Conservation (phyloP, 2,329 filamentous ascomycete species). For the Cladosporium sp. region DNA sequence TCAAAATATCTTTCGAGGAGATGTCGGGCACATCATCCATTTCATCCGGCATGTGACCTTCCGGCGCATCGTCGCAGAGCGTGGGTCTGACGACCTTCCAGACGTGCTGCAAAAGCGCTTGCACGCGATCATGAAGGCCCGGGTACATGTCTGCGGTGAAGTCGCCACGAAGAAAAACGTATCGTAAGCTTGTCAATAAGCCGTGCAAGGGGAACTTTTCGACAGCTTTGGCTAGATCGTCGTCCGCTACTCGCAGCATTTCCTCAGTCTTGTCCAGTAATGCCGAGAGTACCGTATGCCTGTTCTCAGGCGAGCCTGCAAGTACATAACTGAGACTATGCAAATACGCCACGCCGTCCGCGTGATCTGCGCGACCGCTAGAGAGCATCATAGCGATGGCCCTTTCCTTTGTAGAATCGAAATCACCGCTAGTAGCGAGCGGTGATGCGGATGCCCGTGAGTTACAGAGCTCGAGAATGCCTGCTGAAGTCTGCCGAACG, state of each 20-base stretch:
- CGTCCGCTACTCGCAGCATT: constrained; percentile 58
- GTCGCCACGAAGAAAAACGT: constrained; percentile 16
- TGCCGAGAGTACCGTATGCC: constrained; percentile 18
- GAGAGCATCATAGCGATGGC: constrained; percentile 53
- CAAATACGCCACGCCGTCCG: constrained; percentile 78
- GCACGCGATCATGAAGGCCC: constrained; percentile 39
- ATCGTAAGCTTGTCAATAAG: constrained; percentile 28
- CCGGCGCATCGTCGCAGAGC: constrained; percentile 89
- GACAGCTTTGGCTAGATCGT: constrained; percentile 58
- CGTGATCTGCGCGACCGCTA: constrained; percentile 83
- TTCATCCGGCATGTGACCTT: constrained; percentile 76
- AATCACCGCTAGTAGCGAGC: too few species aligned
- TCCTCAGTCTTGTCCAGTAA: constrained; percentile 49
- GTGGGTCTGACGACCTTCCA: constrained; percentile 72
- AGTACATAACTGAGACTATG: constrained; percentile 60
- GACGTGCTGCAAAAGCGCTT: constrained; percentile 48
- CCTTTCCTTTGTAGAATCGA: constrained; percentile 14
- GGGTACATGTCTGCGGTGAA: constrained; percentile 32
- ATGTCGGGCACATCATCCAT: constrained; percentile 65
- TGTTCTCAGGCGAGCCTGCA: constrained; percentile 15
- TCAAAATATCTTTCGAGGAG: constrained; percentile 81
- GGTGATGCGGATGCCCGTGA: background rate
- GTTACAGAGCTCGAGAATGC: constrained; percentile 21
- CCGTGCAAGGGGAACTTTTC: constrained; percentile 41
- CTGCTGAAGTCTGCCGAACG: constrained; percentile 56